These are phyloP conservation scores for Daedalea quercina DNA, from an alignment of 768 basidiomycete species.

Conservation along the genomic window DNA sequence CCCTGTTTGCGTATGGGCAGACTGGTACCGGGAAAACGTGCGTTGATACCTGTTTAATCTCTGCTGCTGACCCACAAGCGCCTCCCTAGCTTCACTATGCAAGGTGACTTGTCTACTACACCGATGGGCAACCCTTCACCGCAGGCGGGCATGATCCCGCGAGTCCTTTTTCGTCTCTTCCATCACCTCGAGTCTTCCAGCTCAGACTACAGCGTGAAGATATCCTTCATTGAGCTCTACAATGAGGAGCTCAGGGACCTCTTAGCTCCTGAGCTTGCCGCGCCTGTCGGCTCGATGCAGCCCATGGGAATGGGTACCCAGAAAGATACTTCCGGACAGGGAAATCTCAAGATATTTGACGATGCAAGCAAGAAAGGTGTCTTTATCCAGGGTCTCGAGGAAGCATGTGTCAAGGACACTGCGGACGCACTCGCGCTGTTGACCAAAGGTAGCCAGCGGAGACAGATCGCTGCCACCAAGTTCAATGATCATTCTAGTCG, in stretches of 20 bases:
- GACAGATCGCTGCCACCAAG: conserved; percentile 93
- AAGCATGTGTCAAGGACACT: conserved; percentile 75
- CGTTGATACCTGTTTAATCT: conserved; percentile 19
- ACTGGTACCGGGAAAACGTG: conserved; percentile 99
- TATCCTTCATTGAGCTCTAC: conserved; percentile 93
- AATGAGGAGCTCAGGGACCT: conserved; percentile 98
- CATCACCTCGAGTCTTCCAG: conserved; percentile 73
- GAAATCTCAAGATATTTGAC: conserved; percentile 85
- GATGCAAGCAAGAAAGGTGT: conserved; percentile 85
- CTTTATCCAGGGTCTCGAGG: conserved; percentile 92
- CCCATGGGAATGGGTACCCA: conserved; percentile 67
- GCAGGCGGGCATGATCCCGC: conserved; percentile 93
- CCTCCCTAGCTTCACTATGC: conserved; percentile 80
- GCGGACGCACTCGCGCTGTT: conserved; percentile 79
- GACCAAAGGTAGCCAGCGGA: conserved; percentile 81
- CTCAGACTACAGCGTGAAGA: conserved; percentile 85
- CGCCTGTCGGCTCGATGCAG: conserved; percentile 60
- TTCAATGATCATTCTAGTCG: conserved; percentile 98
- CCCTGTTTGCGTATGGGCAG: conserved; percentile 96
- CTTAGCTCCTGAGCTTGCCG: conserved; percentile 68
- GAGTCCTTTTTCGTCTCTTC: conserved; percentile 87
- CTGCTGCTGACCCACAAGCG: background rate
- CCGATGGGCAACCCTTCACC: conserved; percentile 83
- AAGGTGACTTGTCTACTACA: conserved; percentile 82
- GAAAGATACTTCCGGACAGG: conserved; percentile 40